A percentile compares a stretch with the other conserved stretches of the same genome.
phyloP scores from a whole-genome alignment of 768 basidiomycete genomes.

The Leccinum obscurum region DNA sequence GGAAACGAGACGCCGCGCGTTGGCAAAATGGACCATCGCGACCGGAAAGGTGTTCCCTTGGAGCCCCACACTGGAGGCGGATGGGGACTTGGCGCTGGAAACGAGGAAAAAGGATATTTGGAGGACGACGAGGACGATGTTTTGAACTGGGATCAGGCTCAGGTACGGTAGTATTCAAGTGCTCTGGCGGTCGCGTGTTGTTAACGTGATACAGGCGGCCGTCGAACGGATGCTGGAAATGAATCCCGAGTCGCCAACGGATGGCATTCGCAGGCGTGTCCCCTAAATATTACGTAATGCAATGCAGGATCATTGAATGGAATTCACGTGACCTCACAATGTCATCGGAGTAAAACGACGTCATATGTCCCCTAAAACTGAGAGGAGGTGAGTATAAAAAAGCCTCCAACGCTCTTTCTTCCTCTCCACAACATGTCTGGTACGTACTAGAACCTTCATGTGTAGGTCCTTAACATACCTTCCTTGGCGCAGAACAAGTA shows the following conservation, averaged over 20 bases:
- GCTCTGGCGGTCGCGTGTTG: background rate
- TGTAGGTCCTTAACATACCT: background rate
- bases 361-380: conserved; percentile 20
- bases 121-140: conserved; percentile 68
- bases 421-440: conserved; percentile 12
- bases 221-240: conserved; percentile 63
- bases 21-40: conserved; percentile 43
- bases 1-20: conserved; percentile 59
- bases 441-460: background rate
- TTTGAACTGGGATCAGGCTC: conserved; percentile 69
- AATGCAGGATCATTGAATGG: background rate
- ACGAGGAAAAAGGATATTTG: conserved; percentile 53
- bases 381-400: background rate
- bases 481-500: conserved; percentile 20
- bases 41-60: conserved; percentile 2
- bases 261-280: conserved; percentile 26
- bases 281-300: conserved; percentile 12
- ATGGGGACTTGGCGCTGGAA: conserved; percentile 70
- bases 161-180: conserved; percentile 39
- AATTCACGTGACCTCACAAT: conserved; percentile 13
- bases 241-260: conserved; percentile 33
- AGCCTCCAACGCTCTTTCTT: background rate
- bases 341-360: conserved; percentile 2
- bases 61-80: conserved; percentile 58
- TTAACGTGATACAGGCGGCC: conserved; percentile 39